Base-by-base conservation (phyloP, 306 rosid genomes). In the Citrullus colocynthis region DNA sequence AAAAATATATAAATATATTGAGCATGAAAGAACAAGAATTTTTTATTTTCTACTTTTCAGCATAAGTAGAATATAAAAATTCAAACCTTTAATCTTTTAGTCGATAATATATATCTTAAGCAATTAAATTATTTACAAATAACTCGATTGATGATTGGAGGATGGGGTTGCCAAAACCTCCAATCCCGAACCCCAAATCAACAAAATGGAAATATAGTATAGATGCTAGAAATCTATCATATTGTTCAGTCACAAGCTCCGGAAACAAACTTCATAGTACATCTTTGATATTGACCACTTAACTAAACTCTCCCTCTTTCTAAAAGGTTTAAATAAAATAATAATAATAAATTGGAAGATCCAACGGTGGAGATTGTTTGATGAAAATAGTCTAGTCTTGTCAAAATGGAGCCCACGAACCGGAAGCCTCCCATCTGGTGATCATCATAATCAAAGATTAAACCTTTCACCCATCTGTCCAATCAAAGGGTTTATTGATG, bases 291-390 rank as follows among this genome's bases (percentile, higher is more conserved):
- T 13, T 42, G 86, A 90, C 91, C 59, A 81, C 11, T 51, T 81
- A 85, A 87, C 90, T n/a, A 72, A 48, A 14, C 60, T 49, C 14
- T 49, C 13, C 7, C 12, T 45, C 10, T 70, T 1, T 41, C 9
- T 20, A 63, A 62, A 62, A 9, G 10, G 4, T 10, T 48, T 3
- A 21, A 20, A 20, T 51, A 1, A 44, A 12, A 41, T 32, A 32
- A 8, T 0, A 39, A 64, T 24, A 24, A 24, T 24, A 24, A 34
- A 17, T 36, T 7, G 10, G 36, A 78, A 81, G 34, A 88, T 89
- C 88, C 37, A 88, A 84, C 81, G 91, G 89, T 84, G 87, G 86
- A 85, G 89, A 85, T 90, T 81, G 85, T 7, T 45, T 71, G 61
- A 51, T 81, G 34, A 61, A 24, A 71, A 24, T 15, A 49, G 61